A percentile compares a stretch with the other conserved stretches of the same genome.
Evolutionary conservation across 208 protist genomes (phyloP).

Genomic region (Acanthamoeba royreba): DNA sequence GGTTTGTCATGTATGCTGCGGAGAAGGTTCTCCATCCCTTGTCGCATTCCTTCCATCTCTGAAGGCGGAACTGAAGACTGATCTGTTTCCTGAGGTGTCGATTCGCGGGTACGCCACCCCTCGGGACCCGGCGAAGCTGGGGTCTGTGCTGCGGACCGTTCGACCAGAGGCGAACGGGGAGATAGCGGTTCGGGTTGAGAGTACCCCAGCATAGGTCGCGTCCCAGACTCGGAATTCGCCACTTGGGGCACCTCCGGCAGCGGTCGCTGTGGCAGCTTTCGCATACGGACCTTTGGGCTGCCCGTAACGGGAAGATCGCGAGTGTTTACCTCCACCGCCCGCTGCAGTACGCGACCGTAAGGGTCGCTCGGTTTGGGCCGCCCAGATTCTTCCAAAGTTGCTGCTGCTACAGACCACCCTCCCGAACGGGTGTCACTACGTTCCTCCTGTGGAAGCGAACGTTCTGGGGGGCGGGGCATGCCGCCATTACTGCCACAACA

Average conservation of each 20-base stretch:
- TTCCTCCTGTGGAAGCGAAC: no score
- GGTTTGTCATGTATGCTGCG: neutral
- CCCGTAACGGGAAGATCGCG: neutral
- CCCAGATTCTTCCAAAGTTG: no score
- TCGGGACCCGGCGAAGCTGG: neutral
- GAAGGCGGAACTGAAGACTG: no score
- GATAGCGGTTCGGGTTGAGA: no score
- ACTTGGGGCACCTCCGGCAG: neutral
- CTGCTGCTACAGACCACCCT: no score
- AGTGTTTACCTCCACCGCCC: neutral
- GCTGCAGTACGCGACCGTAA: neutral
- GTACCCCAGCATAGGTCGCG: neutral
- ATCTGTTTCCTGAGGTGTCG: no score
- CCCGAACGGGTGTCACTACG: no score
- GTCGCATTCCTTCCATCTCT: neutral
- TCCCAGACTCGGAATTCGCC: no score
- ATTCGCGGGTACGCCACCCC: no score
- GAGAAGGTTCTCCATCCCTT: neutral
- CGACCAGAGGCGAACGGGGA: neutral
- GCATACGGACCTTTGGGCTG: conserved; percentile 5
- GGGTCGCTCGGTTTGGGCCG: no score
- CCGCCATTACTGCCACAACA: no score
- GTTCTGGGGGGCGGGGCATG: no score
- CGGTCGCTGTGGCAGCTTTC: neutral
- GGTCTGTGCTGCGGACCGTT: neutral